Base-by-base conservation (phyloP, 1,284 basidiomycete species). In the Athelia sp. region DNA sequence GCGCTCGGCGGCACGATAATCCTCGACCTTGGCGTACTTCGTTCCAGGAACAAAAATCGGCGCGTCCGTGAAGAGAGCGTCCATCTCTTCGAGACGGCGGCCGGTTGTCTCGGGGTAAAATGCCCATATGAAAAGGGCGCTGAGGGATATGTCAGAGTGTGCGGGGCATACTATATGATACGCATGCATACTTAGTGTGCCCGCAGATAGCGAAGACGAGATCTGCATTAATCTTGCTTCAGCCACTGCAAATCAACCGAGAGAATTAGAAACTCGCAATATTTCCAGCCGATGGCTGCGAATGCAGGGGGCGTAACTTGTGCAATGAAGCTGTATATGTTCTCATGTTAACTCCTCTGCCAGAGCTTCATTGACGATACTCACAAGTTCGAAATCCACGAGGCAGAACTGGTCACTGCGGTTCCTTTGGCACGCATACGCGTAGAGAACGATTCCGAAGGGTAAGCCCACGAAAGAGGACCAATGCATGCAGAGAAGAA, bases 191-290 rank as follows among this genome's bases (percentile, higher is more conserved):
- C 69, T 84, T 84, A 13, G 79, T 78, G 63, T 81, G 78, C 9
- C 75, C 71, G 57, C 78, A 80, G 47, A 85, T 74, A 2, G 79
- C 79, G 52, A 84, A 84, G 18, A 83, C 76, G 38, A 84, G 68
- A 61, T 72, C 68, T 67, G n/a, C n/a, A n/a, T n/a, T n/a, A n/a
- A 43, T 14, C 13, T 29, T 6, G 13, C 26, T 4, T 29, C 26
- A 29, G 26, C 26, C 13, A 29, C 26, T 29, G 26, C 23, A 17
- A 17, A 24, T 29, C 21, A 29, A 17, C 26, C 26, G 26, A 29
- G 26, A 29, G 4, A 29, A 6, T 6, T 6, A 6, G 40, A 3
- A n/a, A 47, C 53, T 34, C 29, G 54, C 58, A 58, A 47, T 56
- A 59, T 63, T 67, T 71, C 72, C 73, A 76, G 4, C 71, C 78